phyloP scores from a whole-genome alignment of 345 rosid genomes.

The Arabis hirsuta region DNA sequence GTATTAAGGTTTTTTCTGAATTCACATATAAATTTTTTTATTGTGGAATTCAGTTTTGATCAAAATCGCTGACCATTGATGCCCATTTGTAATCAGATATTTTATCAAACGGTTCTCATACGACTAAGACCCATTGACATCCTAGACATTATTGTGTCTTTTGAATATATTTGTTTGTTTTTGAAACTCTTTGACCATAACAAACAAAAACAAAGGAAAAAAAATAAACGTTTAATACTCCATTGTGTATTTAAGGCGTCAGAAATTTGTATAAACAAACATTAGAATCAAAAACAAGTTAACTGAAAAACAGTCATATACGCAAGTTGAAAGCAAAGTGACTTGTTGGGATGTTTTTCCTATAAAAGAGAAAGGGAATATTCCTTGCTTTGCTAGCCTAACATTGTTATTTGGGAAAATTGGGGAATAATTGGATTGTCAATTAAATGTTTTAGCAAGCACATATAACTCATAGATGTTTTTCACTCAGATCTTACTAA shows the following conservation, averaged over 20 bases:
- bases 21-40: no score
- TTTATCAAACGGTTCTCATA: no score
- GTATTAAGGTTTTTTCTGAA: no score
- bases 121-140: no score
- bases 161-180: no score
- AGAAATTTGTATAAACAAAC: background rate
- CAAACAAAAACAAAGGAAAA: constrained; percentile 5
- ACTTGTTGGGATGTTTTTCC: constrained; percentile 40
- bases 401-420: background rate
- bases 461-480: background rate
- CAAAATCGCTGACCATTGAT: no score
- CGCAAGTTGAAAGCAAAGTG: constrained; percentile 35
- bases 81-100: no score
- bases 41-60: no score
- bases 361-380: constrained; percentile 15
- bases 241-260: background rate
- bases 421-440: no score
- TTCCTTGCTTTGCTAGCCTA: constrained; percentile 1
- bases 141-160: no score
- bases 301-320: constrained; percentile 24
- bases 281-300: constrained; percentile 21
- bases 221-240: background rate
- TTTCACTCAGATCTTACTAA: constrained; percentile 2
- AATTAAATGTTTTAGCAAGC: background rate
- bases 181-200: background rate